These are phyloP conservation scores for Pseudotsuga menziesii DNA, from an alignment of 75 land plant species.

Conservation along the genomic window DNA sequence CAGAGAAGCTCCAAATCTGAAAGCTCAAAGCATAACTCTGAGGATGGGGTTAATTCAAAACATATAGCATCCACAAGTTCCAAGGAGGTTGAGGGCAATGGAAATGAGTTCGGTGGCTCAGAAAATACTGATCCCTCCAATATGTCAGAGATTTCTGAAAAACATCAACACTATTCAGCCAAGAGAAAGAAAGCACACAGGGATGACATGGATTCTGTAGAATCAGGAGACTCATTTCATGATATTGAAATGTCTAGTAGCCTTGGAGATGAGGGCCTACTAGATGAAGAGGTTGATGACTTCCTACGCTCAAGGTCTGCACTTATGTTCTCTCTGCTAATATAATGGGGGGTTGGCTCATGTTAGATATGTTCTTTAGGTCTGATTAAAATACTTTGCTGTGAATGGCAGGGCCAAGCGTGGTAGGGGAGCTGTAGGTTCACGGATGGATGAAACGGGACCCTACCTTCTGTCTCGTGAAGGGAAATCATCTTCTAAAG, in stretches of 20 bases:
- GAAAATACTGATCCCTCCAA: background rate
- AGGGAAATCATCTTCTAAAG: constrained; percentile 2
- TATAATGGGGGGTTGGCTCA: no score
- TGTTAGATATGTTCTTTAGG: background rate
- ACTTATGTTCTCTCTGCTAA: background rate
- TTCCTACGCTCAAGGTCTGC: constrained; percentile 73
- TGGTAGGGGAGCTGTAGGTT: constrained; percentile 87
- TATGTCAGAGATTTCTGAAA: constrained; percentile 8
- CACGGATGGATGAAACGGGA: constrained; percentile 98
- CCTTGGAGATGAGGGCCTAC: constrained; percentile 40
- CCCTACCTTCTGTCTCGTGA: constrained; percentile 40
- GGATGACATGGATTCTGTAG: background rate
- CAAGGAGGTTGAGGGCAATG: background rate
- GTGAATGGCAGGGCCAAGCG: constrained; percentile 60
- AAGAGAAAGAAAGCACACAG: constrained; percentile 1
- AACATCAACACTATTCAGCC: background rate
- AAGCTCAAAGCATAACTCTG: background rate
- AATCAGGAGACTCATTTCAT: background rate
- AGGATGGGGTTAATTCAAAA: background rate
- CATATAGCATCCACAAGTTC: background rate
- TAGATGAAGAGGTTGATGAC: constrained; percentile 75
- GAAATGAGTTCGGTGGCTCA: background rate
- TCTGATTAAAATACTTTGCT: background rate
- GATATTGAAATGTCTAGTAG: background rate
- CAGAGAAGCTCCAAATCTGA: background rate